Base-by-base conservation (phyloP, 1,284 basidiomycete species). In the Apiotrichum gamsii region DNA sequence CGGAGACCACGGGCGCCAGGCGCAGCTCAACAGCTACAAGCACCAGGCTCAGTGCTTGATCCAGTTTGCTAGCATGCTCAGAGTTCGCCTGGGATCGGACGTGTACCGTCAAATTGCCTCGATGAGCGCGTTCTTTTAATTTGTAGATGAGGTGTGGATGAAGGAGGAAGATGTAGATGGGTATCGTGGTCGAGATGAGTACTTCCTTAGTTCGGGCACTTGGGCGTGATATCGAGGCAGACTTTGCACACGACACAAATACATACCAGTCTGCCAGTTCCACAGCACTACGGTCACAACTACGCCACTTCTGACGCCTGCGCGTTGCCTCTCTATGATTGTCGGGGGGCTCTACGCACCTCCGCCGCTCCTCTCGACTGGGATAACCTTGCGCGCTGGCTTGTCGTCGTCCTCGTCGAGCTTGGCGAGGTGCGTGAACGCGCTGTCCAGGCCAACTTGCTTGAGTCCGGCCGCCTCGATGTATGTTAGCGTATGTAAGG, bases 11-110 rank as follows among this genome's bases (percentile, higher is more conserved):
- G 65, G 57, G 24, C 49, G 67, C 39, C 58, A 58, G 58, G 52
- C 49, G 41, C 55, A 60, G 43, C 43, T 76, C 56, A 52, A 58
- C 15, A 57, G 60, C 25, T 63, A 68, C 43, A 70, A 70, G 45
- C 60, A 61, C 45, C 67, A 69, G 56, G 71, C 72, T 19, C 61
- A 72, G 57, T 62, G 64, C 24, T 69, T 94, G 54, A 89, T 91
- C 76, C 80, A 88, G 53, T 94, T 91, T 73, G 88, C 87, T 32
- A 85, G 87, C 34, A 84, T 87, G 61, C 74, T 94, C 47, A 84
- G 89, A 57, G 88, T 91, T 69, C 79, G 89, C 47, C 83, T 95
- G 80, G 86, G 87, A 14, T 82, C 87, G 25, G 88, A 95, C 68
- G 84, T 94, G 52, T 93, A 94, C 74, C 85, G 86, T 43, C 88